Conservation (phyloP, 495 filamentous ascomycete genomes). For the Aspergillus asperescens region DNA sequence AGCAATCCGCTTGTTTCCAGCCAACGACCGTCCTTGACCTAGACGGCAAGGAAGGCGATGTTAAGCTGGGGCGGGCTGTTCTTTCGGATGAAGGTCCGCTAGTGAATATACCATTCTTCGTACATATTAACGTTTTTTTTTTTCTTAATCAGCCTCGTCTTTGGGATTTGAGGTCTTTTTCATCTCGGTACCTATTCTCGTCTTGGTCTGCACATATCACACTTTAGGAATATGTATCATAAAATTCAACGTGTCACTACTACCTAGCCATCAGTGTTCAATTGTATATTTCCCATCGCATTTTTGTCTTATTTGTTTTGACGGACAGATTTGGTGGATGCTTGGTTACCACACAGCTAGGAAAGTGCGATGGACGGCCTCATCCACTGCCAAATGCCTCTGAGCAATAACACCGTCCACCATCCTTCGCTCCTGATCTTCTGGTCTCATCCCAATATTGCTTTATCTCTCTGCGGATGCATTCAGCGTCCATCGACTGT, state of each 20-base stretch:
- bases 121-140: conserved; percentile 22
- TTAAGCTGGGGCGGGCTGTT: not conserved
- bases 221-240: conserved; percentile 10
- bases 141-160: not conserved
- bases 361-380: conserved; percentile 11
- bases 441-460: not conserved
- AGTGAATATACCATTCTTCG: conserved; percentile 16
- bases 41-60: not conserved
- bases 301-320: not conserved
- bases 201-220: conserved; percentile 15
- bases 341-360: not conserved
- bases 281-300: not conserved
- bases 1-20: not conserved
- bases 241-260: not conserved
- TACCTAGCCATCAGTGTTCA: not conserved
- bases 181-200: conserved; percentile 4
- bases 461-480: not conserved
- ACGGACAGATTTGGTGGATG: not conserved
- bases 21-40: not conserved
- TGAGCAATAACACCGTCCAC: not conserved
- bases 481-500: not conserved
- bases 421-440: not conserved
- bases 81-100: not conserved
- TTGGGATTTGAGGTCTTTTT: not conserved
- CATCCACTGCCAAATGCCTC: not conserved